Base-by-base conservation (phyloP, 192 early-diverging fungal species). In the Linnemannia hyalina region DNA sequence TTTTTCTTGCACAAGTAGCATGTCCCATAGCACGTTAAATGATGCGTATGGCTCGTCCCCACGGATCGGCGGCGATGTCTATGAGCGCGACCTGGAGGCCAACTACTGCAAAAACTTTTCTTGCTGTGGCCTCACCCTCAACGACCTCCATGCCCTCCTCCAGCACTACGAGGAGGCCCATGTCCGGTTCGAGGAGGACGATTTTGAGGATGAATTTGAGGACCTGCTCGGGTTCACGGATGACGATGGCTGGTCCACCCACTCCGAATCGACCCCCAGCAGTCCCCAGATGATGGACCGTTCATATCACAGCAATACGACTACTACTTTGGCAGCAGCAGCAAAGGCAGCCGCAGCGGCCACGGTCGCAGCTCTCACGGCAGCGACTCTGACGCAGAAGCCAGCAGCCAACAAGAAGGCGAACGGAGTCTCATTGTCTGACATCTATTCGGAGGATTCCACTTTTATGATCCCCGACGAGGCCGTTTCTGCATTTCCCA, bases 131-230 rank as follows among this genome's bases (percentile, higher is more conserved):
- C 91, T 96, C 42, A 89, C 95, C 52, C 92, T 99, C 70, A 93
- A 93, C 76, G 96, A 97, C 88, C 90, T 99, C 81, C 98, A 99
- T 90, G 97, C 97, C 80, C 95, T 99, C 68, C 89, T 99, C 41
- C 97, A 97, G 89, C 98, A 99, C 89, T 98, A 97, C 85, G 98
- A 99, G 90, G 98, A 99, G 83, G 93, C 92, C 82, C 98, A 99
- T 79, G 96, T 97, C 36, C 93, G 93, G 44, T 92, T 97, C 60
- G 97, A 97, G 87, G 93, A 95, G 16, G 97, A 98, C 77, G 84
- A 81, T 13, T 75, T 81, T 35, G 75, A 86, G 6, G 84, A 81
- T 22, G 79, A 86, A 52, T 36, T 76, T 26, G n/a, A 81, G 36
- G 54, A 60, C 54, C 52, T 32, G 22, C 47, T 35, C 18, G 83